phyloP scores from a whole-genome alignment of 345 rosid species.

The Capsella bursapastoris region DNA sequence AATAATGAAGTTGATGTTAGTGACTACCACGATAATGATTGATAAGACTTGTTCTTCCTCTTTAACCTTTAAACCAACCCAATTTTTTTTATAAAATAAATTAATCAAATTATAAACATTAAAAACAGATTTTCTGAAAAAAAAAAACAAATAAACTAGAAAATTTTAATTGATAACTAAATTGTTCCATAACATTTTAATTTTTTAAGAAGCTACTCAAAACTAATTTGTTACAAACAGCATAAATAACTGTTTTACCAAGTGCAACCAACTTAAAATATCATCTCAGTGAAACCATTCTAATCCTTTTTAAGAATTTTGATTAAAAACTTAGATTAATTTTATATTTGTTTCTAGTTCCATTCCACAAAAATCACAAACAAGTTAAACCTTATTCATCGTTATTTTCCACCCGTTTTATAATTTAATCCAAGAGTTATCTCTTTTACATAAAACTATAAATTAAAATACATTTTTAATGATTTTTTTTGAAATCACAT shows the following conservation, averaged over 20 bases:
- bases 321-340: no score
- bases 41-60: not conserved
- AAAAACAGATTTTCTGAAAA: no score
- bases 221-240: slow-evolving; percentile 42
- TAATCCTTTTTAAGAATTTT: not conserved
- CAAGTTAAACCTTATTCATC: no score
- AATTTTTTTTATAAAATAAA: not conserved
- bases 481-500: no score
- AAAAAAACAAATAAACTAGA: no score
- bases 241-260: slow-evolving; percentile 27
- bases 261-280: not conserved
- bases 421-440: no score
- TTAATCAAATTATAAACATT: not conserved
- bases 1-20: not conserved
- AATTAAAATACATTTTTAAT: no score
- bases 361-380: no score
- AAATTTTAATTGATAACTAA: slow-evolving; percentile 6
- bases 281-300: not conserved
- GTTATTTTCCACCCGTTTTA: no score
- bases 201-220: slow-evolving; percentile 1
- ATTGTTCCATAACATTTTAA: slow-evolving; percentile 3
- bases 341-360: no score
- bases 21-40: slow-evolving; percentile 29
- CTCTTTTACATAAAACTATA: no score
- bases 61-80: not conserved